Conservation (phyloP, 768 basidiomycete species). For the Trametes coccinea region DNA sequence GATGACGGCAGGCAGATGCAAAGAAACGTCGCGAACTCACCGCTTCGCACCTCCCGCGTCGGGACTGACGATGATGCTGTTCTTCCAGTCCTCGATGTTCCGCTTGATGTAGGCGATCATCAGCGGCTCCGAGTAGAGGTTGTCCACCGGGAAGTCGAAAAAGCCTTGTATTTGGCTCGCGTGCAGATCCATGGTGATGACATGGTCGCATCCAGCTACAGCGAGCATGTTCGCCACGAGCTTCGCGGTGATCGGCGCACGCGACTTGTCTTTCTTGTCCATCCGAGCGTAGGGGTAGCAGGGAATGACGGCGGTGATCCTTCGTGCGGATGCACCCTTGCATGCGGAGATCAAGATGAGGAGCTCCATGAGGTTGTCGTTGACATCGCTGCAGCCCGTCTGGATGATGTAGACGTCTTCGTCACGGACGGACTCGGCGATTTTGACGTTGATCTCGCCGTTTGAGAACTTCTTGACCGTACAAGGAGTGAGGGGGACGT, state of each 20-base stretch:
- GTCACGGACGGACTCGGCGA: constrained; percentile 92
- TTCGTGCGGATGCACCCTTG: constrained; percentile 91
- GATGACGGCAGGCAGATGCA: constrained; percentile 1
- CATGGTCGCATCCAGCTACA: constrained; percentile 96
- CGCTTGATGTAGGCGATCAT: constrained; percentile 93
- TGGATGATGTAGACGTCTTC: constrained; percentile 99
- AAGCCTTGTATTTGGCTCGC: constrained; percentile 98
- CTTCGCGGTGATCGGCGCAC: constrained; percentile 97
- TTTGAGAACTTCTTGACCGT: constrained; percentile 91
- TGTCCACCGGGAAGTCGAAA: constrained; percentile 98
- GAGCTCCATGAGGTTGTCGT: constrained; percentile 98
- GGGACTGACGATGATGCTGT: constrained; percentile 91
- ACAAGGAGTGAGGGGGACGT: constrained; percentile 82
- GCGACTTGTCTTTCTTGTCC: constrained; percentile 97
- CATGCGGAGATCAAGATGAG: constrained; percentile 98
- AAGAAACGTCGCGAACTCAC: constrained; percentile 46
- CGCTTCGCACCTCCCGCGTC: constrained; percentile 99
- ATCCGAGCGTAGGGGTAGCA: constrained; percentile 96
- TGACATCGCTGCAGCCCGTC: constrained; percentile 84
- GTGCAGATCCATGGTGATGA: constrained; percentile 99
- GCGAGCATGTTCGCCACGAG: constrained; percentile 97
- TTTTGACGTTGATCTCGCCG: constrained; percentile 94
- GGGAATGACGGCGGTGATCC: constrained; percentile 97
- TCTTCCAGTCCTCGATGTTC: constrained; percentile 80
- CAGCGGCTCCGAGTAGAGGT: constrained; percentile 92